phyloP scores from a whole-genome alignment of 495 filamentous ascomycete species.

The Xylaria venustula region DNA sequence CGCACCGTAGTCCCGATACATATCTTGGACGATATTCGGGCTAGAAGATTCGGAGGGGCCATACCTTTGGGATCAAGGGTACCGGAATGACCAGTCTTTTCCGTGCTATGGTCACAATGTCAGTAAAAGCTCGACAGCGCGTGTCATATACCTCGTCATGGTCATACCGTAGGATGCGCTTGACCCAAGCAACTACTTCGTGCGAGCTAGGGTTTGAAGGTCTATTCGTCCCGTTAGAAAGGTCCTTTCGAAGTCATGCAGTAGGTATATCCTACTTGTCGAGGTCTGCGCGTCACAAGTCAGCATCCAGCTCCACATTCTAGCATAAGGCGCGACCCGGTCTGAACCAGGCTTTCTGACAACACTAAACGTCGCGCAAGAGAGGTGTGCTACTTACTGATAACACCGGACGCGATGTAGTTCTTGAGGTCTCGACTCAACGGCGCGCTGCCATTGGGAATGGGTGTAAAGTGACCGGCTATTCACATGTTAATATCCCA shows the following conservation, averaged over 20 bases:
- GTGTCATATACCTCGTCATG: slow-evolving; percentile 16
- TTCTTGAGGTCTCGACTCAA: slow-evolving; percentile 90
- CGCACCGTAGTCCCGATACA: background rate
- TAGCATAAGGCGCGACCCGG: background rate
- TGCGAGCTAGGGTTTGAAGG: slow-evolving; percentile 96
- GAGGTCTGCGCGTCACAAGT: slow-evolving; percentile 48
- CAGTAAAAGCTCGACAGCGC: slow-evolving; percentile 14
- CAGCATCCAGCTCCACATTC: background rate
- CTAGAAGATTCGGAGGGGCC: background rate
- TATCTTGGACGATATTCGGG: background rate
- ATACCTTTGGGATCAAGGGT: slow-evolving; percentile 74
- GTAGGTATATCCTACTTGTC: slow-evolving; percentile 59
- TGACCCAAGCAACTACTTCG: slow-evolving; percentile 98
- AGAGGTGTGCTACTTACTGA: slow-evolving; percentile 48
- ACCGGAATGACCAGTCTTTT: slow-evolving; percentile 97
- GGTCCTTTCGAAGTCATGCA: background rate
- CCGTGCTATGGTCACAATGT: slow-evolving; percentile 56
- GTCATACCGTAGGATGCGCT: slow-evolving; percentile 83
- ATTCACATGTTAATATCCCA: slow-evolving; percentile 2
- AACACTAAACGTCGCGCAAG: background rate
- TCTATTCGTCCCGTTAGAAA: slow-evolving; percentile 17
- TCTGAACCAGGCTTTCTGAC: background rate
- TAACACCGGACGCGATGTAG: slow-evolving; percentile 93
- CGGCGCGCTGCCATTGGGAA: slow-evolving; percentile 82
- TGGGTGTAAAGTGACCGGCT: slow-evolving; percentile 87